Conservation (phyloP, 805 yeast genomes). For the Saturnispora sanitii region DNA sequence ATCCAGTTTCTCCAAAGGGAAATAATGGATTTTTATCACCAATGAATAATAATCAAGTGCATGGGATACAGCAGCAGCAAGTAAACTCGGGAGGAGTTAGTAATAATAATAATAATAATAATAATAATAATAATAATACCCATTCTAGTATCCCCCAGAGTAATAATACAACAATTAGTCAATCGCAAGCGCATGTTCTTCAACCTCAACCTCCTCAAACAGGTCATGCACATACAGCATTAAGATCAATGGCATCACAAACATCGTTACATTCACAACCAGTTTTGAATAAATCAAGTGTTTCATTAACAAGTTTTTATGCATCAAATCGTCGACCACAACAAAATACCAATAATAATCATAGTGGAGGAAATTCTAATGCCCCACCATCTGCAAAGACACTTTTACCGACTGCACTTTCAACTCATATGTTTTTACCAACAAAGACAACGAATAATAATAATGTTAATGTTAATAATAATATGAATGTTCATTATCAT, state of each 20-base stretch:
- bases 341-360: too few species aligned
- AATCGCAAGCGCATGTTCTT: not conserved
- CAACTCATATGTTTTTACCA: slow-evolving; percentile 54
- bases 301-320: slow-evolving; percentile 32
- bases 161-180: too few species aligned
- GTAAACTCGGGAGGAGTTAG: too few species aligned
- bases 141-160: too few species aligned
- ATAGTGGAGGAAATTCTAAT: slow-evolving; percentile 27
- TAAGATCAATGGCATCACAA: slow-evolving; percentile 6
- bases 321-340: slow-evolving; percentile 28
- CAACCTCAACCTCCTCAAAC: slow-evolving; percentile 12
- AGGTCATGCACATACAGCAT: slow-evolving; percentile 1
- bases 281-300: slow-evolving; percentile 31
- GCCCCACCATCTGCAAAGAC: slow-evolving; percentile 55
- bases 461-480: not conserved
- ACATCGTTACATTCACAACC: not conserved
- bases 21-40: not conserved
- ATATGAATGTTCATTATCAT: not conserved
- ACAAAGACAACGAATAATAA: slow-evolving; percentile 25
- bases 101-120: too few species aligned
- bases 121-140: too few species aligned
- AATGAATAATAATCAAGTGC: slow-evolving; percentile 1
- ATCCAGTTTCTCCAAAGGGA: not conserved
- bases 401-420: slow-evolving; percentile 46
- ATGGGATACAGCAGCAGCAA: slow-evolving; percentile 21